Evolutionary conservation across 2,329 filamentous ascomycete genomes (phyloP).

Genomic region (Clarireedia homoeocarpa): DNA sequence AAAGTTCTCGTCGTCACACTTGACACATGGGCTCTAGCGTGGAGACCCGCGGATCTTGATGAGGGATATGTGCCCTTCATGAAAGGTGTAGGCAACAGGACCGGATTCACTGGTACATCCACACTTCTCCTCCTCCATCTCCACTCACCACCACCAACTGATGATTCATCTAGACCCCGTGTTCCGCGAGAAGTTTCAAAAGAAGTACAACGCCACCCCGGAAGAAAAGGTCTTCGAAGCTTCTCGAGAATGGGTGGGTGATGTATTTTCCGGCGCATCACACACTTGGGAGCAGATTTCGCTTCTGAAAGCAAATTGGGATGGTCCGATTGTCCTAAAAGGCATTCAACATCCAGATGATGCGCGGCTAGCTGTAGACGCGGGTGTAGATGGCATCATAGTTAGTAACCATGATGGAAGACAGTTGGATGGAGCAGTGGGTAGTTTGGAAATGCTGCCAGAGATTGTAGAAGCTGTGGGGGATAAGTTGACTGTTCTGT

Average conservation of each 20-base stretch:
- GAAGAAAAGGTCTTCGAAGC: slow-evolving; percentile 40
- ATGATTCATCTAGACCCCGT: slow-evolving; percentile 45
- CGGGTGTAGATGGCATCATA: slow-evolving; percentile 43
- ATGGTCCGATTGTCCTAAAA: slow-evolving; percentile 56
- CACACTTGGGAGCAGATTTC: slow-evolving; percentile 55
- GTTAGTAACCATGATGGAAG: slow-evolving; percentile 51
- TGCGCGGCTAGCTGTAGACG: slow-evolving; percentile 36
- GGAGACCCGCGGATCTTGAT: slow-evolving; percentile 62
- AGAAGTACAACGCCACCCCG: slow-evolving; percentile 38
- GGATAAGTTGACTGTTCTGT: slow-evolving; percentile 48
- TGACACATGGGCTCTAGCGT: slow-evolving; percentile 62
- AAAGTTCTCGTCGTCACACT: slow-evolving; percentile 63
- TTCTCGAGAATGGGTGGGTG: slow-evolving; percentile 42
- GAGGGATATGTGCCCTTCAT: slow-evolving; percentile 53
- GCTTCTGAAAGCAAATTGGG: slow-evolving; percentile 52
- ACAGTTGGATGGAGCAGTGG: slow-evolving; percentile 48
- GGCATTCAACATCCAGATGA: slow-evolving; percentile 45
- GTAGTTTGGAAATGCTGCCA: slow-evolving; percentile 48
- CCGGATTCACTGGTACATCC: slow-evolving; percentile 44
- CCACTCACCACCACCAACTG: not conserved
- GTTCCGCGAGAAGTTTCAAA: slow-evolving; percentile 50
- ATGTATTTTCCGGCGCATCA: slow-evolving; percentile 43
- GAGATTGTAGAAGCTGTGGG: slow-evolving; percentile 56
- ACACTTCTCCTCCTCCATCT: not conserved
- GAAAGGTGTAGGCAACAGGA: slow-evolving; percentile 47